A percentile compares a stretch with the other conserved stretches of the same genome.
Conservation (phyloP, 768 basidiomycete genomes). For the Cystofilobasidium capitatum region DNA sequence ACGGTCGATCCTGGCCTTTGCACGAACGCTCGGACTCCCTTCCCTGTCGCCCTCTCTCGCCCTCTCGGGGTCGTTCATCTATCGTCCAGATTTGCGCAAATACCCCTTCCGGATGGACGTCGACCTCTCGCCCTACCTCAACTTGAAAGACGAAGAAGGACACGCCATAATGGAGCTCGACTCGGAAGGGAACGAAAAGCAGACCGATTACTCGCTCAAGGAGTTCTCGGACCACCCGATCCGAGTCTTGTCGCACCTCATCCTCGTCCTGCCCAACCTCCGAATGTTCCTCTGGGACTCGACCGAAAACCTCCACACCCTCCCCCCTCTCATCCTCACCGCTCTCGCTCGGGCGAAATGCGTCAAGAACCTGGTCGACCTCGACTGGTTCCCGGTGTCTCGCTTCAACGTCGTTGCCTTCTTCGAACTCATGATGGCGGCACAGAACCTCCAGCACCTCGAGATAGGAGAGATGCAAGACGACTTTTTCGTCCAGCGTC, state of each 20-base stretch:
- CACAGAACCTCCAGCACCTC: constrained; percentile 8
- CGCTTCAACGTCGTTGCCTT: constrained; percentile 4
- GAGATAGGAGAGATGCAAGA: constrained; percentile 17
- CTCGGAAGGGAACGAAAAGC: not conserved
- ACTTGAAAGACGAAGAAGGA: constrained; percentile 1
- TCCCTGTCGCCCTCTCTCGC: not conserved
- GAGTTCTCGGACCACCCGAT: not conserved
- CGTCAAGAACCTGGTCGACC: not conserved
- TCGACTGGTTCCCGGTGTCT: constrained; percentile 24
- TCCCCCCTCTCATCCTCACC: constrained; percentile 7
- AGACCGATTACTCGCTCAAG: not conserved
- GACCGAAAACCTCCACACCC: constrained; percentile 15
- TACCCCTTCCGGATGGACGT: not conserved
- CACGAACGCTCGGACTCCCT: not conserved
- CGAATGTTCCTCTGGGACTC: not conserved
- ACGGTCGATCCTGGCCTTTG: not conserved
- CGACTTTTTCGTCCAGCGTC: not conserved
- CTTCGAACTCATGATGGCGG: constrained; percentile 3
- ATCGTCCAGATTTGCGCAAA: not conserved
- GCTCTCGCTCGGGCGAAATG: constrained; percentile 1
- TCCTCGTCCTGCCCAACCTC: not conserved
- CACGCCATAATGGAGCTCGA: constrained; percentile 2
- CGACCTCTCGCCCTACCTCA: constrained; percentile 1
- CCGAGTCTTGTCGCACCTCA: not conserved
- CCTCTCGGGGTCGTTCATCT: too few species aligned